A percentile compares a stretch with the other conserved stretches of the same genome.
These are phyloP conservation scores for Excoecaria cochinchinensis DNA, from an alignment of 345 rosid species.

Conservation along the genomic window DNA sequence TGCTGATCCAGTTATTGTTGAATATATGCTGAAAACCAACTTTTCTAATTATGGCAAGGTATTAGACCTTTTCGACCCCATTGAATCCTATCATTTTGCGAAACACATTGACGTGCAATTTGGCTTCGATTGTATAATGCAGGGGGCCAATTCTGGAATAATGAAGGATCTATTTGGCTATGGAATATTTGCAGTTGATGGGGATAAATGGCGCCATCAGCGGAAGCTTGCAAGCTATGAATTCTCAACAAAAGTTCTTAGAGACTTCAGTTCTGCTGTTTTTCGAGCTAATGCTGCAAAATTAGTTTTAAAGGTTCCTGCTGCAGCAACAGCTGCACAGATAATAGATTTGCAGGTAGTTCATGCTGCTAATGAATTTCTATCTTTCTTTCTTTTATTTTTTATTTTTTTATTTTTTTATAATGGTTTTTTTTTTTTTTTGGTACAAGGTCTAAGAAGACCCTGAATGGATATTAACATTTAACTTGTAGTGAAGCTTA, in stretches of 20 bases:
- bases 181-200: conserved; percentile 45
- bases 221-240: conserved; percentile 46
- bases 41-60: conserved; percentile 47
- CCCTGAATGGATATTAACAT: not conserved
- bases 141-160: conserved; percentile 35
- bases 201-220: conserved; percentile 44
- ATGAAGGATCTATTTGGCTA: conserved; percentile 46
- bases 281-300: conserved; percentile 35
- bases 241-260: conserved; percentile 41
- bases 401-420: not conserved
- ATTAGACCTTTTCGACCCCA: not conserved
- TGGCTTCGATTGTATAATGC: conserved; percentile 13
- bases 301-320: conserved; percentile 27
- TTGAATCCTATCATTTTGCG: not conserved
- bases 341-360: conserved; percentile 40
- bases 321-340: conserved; percentile 26
- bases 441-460: not conserved
- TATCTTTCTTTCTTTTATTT: no score
- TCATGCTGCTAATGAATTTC: not conserved
- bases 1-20: conserved; percentile 38
- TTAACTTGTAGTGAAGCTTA: not conserved
- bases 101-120: not conserved
- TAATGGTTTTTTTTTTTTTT: not conserved
- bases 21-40: conserved; percentile 45
- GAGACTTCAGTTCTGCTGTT: conserved; percentile 36